Evolutionary conservation across 2,329 filamentous ascomycete species (phyloP), one percentile per base, ranked within the genome.

Genomic region (Ilyonectria sp.): DNA sequence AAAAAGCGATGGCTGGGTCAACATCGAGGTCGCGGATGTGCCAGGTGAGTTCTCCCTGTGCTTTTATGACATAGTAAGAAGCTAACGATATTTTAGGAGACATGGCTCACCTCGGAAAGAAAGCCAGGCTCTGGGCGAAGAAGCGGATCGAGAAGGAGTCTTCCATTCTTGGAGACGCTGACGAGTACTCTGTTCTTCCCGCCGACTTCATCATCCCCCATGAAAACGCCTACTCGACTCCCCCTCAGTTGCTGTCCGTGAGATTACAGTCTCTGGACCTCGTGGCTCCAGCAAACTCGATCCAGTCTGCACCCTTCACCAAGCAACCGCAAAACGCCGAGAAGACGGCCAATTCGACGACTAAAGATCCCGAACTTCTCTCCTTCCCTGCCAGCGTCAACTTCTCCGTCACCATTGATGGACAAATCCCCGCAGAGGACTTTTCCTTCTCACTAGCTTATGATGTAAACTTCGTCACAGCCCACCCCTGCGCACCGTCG

Each of bases 391-490:
- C 80, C 43, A 78, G 73, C 33, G 63, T 82, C 55, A 78, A 73
- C 47, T 83, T 83, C 54, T 73, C 68, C 2, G 79, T 82, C 6
- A 76, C 77, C 1, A 73, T 82, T 47, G 80, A 81, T 52, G 83
- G 84, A 33, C 79, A 82, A 2, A 74, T 79, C 2, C 80, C 82
- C 0, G 40, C 40, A 1, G 80, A 83, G 50, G 80, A 85, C 62
- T 72, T 84, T 59, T 82, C 81, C 2, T 83, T 86, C 58, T 74
- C 83, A 1, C 78, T 92, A 10, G 79, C 80, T 6, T 87, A 89
- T 70, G 90, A 92, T 65, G 84, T 91, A 23, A 87, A 86, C 71
- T 92, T 92, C 75, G 87, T 91, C 19, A 91, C 90, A 1, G 89
- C 89, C 0, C 89, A 91, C 71, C 90, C 90, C 0, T 92, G 90